Conservation (phyloP, 2,329 filamentous ascomycete species). For the Alternaria sp. region DNA sequence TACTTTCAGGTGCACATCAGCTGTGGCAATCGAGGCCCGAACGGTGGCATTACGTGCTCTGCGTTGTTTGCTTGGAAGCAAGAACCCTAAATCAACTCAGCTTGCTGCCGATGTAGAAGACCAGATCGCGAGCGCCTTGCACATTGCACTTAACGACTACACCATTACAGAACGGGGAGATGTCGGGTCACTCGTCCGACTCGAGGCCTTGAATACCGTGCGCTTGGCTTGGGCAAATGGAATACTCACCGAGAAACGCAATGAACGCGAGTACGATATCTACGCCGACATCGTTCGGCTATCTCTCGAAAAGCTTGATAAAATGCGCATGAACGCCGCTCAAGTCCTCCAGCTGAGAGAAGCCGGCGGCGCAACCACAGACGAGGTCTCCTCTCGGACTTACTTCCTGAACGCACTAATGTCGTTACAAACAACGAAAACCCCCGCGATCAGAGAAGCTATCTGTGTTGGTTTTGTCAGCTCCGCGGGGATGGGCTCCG, state of each 20-base stretch:
- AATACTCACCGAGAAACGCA: conserved; percentile 20
- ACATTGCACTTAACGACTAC: conserved; percentile 77
- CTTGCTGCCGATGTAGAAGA: conserved; percentile 22
- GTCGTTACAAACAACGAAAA: conserved; percentile 18
- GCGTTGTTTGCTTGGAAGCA: conserved; percentile 39
- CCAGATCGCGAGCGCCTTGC: conserved; percentile 40
- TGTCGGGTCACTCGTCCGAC: conserved; percentile 82
- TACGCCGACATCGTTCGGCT: conserved; percentile 65
- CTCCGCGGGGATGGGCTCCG: conserved; percentile 78
- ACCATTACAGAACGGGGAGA: conserved; percentile 89
- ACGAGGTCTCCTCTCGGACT: conserved; percentile 62
- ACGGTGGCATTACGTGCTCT: conserved; percentile 52
- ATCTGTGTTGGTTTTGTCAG: conserved; percentile 73
- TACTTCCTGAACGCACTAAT: conserved; percentile 65
- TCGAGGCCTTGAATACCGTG: conserved; percentile 76
- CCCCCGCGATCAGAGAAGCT: conserved; percentile 34
- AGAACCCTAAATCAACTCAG: neutral
- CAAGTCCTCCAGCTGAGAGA: conserved; percentile 18
- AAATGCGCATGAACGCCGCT: conserved; percentile 65
- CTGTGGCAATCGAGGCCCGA: conserved; percentile 54
- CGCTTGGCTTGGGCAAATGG: conserved; percentile 51
- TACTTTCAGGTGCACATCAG: conserved; percentile 44
- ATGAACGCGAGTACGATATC: conserved; percentile 25
- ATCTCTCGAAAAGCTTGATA: conserved; percentile 87
- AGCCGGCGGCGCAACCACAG: conserved; percentile 8